phyloP scores from a whole-genome alignment of 495 filamentous ascomycete species.

The Friedmanniomyces endolithicus region DNA sequence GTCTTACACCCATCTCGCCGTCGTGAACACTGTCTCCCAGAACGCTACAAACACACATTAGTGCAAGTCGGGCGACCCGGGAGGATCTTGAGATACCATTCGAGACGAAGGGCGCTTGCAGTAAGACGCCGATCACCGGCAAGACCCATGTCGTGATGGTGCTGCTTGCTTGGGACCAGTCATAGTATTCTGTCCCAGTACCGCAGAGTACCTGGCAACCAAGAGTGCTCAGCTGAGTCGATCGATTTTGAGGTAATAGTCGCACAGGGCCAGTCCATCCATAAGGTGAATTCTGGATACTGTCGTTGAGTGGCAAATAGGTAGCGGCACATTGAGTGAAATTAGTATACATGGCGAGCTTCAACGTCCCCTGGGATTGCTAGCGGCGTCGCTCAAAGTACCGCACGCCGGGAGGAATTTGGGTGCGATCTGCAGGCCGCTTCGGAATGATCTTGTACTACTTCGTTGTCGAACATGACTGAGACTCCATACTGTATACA shows the following conservation, averaged over 20 bases:
- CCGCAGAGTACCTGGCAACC: slow-evolving; percentile 29
- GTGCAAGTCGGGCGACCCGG: neutral
- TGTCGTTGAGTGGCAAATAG: neutral
- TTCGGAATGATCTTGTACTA: neutral
- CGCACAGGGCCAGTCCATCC: slow-evolving; percentile 17
- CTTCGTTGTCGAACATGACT: neutral
- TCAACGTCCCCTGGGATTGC: neutral
- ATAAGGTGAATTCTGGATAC: slow-evolving; percentile 2
- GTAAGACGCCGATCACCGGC: slow-evolving; percentile 34
- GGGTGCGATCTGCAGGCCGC: neutral
- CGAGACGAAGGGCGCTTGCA: slow-evolving; percentile 38
- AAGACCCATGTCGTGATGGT: slow-evolving; percentile 39
- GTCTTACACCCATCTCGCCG: slow-evolving; percentile 32
- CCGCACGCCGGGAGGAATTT: neutral
- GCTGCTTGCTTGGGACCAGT: slow-evolving; percentile 25
- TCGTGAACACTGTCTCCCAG: slow-evolving; percentile 28
- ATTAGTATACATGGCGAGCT: slow-evolving; percentile 2
- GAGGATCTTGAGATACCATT: slow-evolving; percentile 18
- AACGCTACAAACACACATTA: slow-evolving; percentile 11
- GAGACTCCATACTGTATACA: neutral
- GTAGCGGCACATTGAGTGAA: neutral
- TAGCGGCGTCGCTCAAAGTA: neutral
- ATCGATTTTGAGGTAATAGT: slow-evolving; percentile 16
- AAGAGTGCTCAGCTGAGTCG: slow-evolving; percentile 19
- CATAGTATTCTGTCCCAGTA: slow-evolving; percentile 21